phyloP scores from a whole-genome alignment of 208 protist species.

The Zelonia costaricensis region DNA sequence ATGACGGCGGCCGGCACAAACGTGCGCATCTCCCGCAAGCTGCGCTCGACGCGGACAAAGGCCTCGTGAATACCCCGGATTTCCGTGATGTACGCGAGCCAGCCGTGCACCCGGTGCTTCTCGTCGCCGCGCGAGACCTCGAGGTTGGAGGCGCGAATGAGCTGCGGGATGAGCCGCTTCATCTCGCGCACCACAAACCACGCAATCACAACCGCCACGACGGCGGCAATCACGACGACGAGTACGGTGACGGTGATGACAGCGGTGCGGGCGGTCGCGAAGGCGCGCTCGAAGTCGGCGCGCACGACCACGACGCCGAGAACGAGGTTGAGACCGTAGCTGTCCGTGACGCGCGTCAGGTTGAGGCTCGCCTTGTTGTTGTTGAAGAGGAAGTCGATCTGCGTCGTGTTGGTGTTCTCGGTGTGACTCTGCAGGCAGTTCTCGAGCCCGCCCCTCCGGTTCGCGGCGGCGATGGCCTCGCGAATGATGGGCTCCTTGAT shows the following conservation, averaged over 20 bases:
- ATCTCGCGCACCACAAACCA: conserved; percentile 49
- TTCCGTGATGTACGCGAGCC: conserved; percentile 41
- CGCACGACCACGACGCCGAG: conserved; percentile 50
- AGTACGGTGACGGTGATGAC: conserved; percentile 43
- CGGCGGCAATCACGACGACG: conserved; percentile 47
- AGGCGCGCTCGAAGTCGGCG: conserved; percentile 57
- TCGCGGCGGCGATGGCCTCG: conserved; percentile 30
- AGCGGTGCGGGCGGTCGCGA: conserved; percentile 37
- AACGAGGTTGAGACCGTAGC: conserved; percentile 58
- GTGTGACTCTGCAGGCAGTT: conserved; percentile 16
- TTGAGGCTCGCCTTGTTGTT: conserved; percentile 37
- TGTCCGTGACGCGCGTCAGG: conserved; percentile 54
- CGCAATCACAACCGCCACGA: conserved; percentile 44
- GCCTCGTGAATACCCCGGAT: conserved; percentile 44
- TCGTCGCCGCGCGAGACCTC: conserved; percentile 40
- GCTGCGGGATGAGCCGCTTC: conserved; percentile 48
- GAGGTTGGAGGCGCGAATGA: conserved; percentile 53
- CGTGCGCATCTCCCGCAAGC: conserved; percentile 50
- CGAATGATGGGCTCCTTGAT: conserved; percentile 46
- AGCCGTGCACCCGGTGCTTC: conserved; percentile 23
- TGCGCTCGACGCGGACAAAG: conserved; percentile 38
- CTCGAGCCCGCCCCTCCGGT: conserved; percentile 20
- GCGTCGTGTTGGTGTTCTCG: conserved; percentile 21
- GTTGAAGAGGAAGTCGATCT: conserved; percentile 45
- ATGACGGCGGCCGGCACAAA: conserved; percentile 50